phyloP scores from a whole-genome alignment of 2,329 filamentous ascomycete species.

The Fusarium annulatum region DNA sequence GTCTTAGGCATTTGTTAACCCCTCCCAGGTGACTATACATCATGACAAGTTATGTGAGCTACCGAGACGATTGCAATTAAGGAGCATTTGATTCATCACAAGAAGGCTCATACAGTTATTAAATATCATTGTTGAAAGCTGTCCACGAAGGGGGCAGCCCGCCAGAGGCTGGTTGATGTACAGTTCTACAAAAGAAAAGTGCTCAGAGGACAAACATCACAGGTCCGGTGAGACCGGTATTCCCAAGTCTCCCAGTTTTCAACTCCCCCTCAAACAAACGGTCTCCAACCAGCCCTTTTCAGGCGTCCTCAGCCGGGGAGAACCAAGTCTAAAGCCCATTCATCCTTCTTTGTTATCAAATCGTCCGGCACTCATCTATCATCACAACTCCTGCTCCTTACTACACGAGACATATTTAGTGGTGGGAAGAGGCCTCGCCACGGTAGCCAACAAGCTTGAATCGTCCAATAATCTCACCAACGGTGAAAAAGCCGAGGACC shows the following conservation, averaged over 20 bases:
- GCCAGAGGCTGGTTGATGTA: conserved; percentile 46
- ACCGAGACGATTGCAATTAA: background rate
- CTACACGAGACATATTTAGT: conserved; percentile 55
- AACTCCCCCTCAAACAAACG: conserved; percentile 31
- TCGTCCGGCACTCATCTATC: conserved; percentile 26
- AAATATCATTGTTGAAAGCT: conserved; percentile 32
- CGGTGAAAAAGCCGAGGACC: conserved; percentile 94
- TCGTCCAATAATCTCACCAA: conserved; percentile 95
- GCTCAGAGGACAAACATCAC: conserved; percentile 43
- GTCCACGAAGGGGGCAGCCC: conserved; percentile 27
- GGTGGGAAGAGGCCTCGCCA: conserved; percentile 73
- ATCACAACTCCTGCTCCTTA: conserved; percentile 23
- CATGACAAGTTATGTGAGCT: background rate
- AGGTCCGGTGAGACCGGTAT: conserved; percentile 39
- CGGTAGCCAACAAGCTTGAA: conserved; percentile 96
- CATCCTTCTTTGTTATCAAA: conserved; percentile 34
- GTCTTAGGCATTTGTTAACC: background rate
- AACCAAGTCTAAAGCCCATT: conserved; percentile 40
- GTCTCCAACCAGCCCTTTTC: conserved; percentile 42
- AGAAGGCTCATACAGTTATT: conserved; percentile 1
- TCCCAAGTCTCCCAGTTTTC: conserved; percentile 38
- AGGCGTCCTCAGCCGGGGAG: conserved; percentile 29
- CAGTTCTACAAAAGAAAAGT: conserved; percentile 49
- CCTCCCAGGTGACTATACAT: background rate
- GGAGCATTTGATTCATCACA: background rate